phyloP scores from a whole-genome alignment of 805 yeast species.

The Lachancea waltii region DNA sequence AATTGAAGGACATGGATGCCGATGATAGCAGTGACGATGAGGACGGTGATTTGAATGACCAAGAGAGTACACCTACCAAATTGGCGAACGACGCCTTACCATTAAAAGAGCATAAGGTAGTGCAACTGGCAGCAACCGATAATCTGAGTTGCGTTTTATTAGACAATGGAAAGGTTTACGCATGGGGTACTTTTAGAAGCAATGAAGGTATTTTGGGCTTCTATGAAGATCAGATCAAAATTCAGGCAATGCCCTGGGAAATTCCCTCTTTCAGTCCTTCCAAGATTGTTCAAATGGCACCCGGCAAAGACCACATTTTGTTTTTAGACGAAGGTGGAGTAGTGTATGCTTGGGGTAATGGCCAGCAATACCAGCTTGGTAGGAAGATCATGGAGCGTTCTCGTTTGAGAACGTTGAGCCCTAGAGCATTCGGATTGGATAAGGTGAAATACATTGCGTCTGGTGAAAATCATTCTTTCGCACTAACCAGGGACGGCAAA shows the following conservation, averaged over 20 bases:
- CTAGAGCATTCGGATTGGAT: slow-evolving; percentile 76
- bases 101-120: slow-evolving; percentile 42
- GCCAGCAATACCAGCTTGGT: slow-evolving; percentile 89
- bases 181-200: slow-evolving; percentile 97
- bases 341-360: slow-evolving; percentile 96
- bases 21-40: slow-evolving; percentile 53
- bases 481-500: slow-evolving; percentile 63
- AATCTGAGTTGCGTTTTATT: slow-evolving; percentile 77
- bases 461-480: slow-evolving; percentile 96
- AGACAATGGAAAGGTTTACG: slow-evolving; percentile 80
- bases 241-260: slow-evolving; percentile 64
- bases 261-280: slow-evolving; percentile 39
- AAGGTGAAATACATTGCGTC: slow-evolving; percentile 76
- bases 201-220: slow-evolving; percentile 84
- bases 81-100: slow-evolving; percentile 59
- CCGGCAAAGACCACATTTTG: slow-evolving; percentile 88
- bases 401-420: slow-evolving; percentile 64
- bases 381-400: slow-evolving; percentile 77
- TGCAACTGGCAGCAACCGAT: slow-evolving; percentile 87
- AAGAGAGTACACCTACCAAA: slow-evolving; percentile 80
- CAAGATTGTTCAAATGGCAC: slow-evolving; percentile 74
- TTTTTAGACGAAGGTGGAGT: slow-evolving; percentile 79
- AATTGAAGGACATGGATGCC: slow-evolving; percentile 60
- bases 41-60: slow-evolving; percentile 81
- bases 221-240: slow-evolving; percentile 54